A percentile compares a stretch with the other conserved stretches of the same genome.
These are phyloP conservation scores for Tranzscheliella williamsii DNA, from an alignment of 1,284 basidiomycete species.

Conservation along the genomic window DNA sequence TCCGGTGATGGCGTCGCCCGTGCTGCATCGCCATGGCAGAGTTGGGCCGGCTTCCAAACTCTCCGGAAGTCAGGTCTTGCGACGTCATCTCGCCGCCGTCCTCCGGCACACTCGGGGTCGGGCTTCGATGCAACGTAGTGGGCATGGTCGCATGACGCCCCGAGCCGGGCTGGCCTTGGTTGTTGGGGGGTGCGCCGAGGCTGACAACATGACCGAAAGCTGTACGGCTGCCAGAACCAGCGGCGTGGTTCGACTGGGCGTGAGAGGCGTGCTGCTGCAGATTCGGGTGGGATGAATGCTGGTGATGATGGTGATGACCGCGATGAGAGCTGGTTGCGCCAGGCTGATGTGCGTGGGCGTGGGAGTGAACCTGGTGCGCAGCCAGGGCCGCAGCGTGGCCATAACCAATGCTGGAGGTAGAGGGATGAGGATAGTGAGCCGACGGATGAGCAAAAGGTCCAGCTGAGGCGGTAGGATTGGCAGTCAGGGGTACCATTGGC, in stretches of 20 bases:
- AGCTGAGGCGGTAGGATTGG: neutral
- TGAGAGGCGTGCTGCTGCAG: neutral
- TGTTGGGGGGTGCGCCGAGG: slow-evolving; percentile 18
- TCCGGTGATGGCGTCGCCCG: slow-evolving; percentile 18
- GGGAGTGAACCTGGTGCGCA: slow-evolving; percentile 5
- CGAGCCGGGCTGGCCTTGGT: slow-evolving; percentile 1
- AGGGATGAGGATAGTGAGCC: slow-evolving; percentile 1
- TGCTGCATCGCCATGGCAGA: slow-evolving; percentile 14
- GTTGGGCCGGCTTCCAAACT: slow-evolving; percentile 28
- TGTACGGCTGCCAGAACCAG: no score
- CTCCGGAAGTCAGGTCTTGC: slow-evolving; percentile 27
- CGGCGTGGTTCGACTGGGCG: neutral
- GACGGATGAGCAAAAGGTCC: neutral
- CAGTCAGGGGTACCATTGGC: slow-evolving; percentile 4
- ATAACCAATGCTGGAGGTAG: slow-evolving; percentile 24
- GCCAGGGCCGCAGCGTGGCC: slow-evolving; percentile 34
- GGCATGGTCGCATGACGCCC: slow-evolving; percentile 48
- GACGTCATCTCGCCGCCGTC: slow-evolving; percentile 53
- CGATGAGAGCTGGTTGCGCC: slow-evolving; percentile 1
- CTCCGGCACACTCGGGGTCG: slow-evolving; percentile 50
- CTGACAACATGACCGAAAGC: slow-evolving; percentile 18
- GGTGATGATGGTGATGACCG: slow-evolving; percentile 23
- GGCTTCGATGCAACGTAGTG: slow-evolving; percentile 31
- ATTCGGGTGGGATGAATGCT: slow-evolving; percentile 11
- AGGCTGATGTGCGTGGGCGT: slow-evolving; percentile 1